These are phyloP conservation scores for Striga hermonthica DNA, from an alignment of 305 asterid species.

Conservation along the genomic window DNA sequence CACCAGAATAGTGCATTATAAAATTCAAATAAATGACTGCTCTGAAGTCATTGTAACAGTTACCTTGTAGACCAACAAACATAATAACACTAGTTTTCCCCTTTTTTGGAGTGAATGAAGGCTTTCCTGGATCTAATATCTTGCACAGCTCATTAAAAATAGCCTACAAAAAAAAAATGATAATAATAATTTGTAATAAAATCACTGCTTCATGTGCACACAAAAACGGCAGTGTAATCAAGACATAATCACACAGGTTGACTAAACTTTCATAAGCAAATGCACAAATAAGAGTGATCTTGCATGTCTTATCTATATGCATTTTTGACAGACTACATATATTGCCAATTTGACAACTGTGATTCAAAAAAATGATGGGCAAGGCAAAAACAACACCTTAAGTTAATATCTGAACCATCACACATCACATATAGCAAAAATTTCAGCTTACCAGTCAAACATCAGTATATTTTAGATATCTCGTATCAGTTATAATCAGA, in stretches of 20 bases:
- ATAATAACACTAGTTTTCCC: slow-evolving; percentile 79
- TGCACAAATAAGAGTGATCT: too few relatives aligned
- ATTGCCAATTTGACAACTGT: too few relatives aligned
- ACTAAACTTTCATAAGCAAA: too few relatives aligned
- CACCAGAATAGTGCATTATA: slow-evolving; percentile 6
- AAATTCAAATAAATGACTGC: slow-evolving; percentile 5
- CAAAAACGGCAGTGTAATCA: not conserved
- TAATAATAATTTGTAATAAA: not conserved
- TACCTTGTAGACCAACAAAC: slow-evolving; percentile 99
- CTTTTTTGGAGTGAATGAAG: slow-evolving; percentile 78
- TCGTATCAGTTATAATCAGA: too few relatives aligned
- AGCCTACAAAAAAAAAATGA: slow-evolving; percentile 45
- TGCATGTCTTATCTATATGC: too few relatives aligned
- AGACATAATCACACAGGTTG: not conserved
- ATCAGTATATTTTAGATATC: too few relatives aligned
- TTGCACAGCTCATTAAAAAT: slow-evolving; percentile 84
- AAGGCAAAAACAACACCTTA: too few relatives aligned
- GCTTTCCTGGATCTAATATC: slow-evolving; percentile 95
- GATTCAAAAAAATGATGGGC: too few relatives aligned
- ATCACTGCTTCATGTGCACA: not conserved
- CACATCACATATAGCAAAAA: too few relatives aligned
- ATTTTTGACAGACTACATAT: too few relatives aligned
- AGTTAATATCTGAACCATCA: too few relatives aligned
- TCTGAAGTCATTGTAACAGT: slow-evolving; percentile 33
- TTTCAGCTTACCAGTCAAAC: too few relatives aligned